Base-by-base conservation (phyloP, 805 yeast species). In the Candida stauntonica region DNA sequence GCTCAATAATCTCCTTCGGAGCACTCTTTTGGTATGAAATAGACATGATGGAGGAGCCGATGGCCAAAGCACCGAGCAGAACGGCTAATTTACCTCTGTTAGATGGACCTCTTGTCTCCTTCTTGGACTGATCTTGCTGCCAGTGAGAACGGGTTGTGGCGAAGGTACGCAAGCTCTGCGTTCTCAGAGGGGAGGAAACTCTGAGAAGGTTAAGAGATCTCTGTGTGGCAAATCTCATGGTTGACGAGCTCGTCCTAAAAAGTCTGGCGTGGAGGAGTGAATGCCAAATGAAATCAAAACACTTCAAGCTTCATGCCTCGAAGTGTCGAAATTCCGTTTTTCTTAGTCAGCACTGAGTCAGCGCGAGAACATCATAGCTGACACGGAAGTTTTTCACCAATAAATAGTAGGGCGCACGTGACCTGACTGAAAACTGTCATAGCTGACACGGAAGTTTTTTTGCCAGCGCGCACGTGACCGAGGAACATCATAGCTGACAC, bases 1-100 rank as follows among this genome's bases (percentile, higher is more conserved):
- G 56, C 44, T 77, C 81, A 30, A 73, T 44, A 5, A 72, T 66
- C 39, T 70, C 66, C 21, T 58, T 53, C 6, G 81, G 80, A 18
- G 51, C 51, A 26, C 57, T 62, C 51, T 67, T 73, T 47, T 64
- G 67, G 57, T 66, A 66, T 3, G 67, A 49, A 12, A 68, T 47
- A 8, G 77, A 66, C 1, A 61, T 60, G 23, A 69, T 42, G 4
- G 79, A 68, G 4, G 79, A 64, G 24, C 74, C 79, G 14, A 68
- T 38, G n/a, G 77, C 81, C 19, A 65, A 43, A 7, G 55, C 33
- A 51, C 72, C 75, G 5, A 67, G 55, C 12, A 73, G 60, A n/a
- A 72, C 26, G 13, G 66, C 53, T 3, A 54, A 36, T 34, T 54
- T 63, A 7, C 65, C 66, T 29, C 58, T 60, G 29, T 42, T 41